Evolutionary conservation across 208 protist species (phyloP).

Genomic region (Trypanosoma melophagium): DNA sequence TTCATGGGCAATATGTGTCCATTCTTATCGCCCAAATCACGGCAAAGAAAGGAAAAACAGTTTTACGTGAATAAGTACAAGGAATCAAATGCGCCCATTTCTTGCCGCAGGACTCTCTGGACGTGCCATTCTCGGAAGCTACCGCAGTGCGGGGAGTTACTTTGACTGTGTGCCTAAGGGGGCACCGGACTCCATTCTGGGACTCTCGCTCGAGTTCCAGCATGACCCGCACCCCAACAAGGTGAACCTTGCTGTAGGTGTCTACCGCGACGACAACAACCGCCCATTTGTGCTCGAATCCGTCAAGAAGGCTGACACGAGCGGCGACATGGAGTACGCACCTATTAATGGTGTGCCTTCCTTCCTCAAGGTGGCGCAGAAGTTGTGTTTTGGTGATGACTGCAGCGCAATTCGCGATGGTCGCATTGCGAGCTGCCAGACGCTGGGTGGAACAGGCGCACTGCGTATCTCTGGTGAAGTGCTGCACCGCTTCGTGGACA

Average conservation of each 20-base stretch:
- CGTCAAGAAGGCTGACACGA: conserved; percentile 74
- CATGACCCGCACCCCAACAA: conserved; percentile 87
- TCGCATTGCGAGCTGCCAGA: conserved; percentile 76
- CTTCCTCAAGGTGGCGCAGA: conserved; percentile 73
- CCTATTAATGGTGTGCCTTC: conserved; percentile 90
- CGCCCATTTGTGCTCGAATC: conserved; percentile 91
- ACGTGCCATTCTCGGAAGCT: not conserved
- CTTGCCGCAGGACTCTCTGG: not conserved
- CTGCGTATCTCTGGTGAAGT: conserved; percentile 71
- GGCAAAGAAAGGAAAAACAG: too few species aligned
- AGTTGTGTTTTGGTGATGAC: conserved; percentile 89
- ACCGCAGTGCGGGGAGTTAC: conserved; percentile 25
- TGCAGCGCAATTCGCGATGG: conserved; percentile 36
- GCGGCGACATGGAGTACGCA: conserved; percentile 91
- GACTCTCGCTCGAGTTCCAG: conserved; percentile 56
- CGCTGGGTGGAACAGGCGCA: conserved; percentile 82
- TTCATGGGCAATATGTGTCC: too few species aligned
- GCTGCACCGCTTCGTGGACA: conserved; percentile 38
- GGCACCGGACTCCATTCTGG: conserved; percentile 75
- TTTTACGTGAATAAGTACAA: not conserved
- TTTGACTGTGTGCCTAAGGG: conserved; percentile 51
- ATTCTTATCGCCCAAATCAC: too few species aligned
- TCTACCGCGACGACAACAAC: conserved; percentile 93
- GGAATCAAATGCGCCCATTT: conserved; percentile 13
- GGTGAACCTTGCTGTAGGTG: conserved; percentile 96